Evolutionary conservation across 805 yeast genomes (phyloP).

Genomic region (Blastobotrys parvus): DNA sequence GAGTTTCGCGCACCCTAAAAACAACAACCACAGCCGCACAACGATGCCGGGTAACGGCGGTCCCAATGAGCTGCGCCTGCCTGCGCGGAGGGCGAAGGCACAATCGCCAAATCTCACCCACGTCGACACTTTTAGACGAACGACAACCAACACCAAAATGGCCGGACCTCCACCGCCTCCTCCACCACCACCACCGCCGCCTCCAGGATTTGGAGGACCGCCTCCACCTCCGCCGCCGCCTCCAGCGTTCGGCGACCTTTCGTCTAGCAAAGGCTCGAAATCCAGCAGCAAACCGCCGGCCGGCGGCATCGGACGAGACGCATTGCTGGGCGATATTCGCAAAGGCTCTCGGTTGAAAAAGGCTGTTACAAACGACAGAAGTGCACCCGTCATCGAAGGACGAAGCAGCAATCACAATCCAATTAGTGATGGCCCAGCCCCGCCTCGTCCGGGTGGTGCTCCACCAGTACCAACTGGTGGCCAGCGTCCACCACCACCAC

Average conservation of each 20-base stretch:
- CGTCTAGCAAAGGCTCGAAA: conserved; percentile 13
- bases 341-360: conserved; percentile 57
- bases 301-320: conserved; percentile 28
- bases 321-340: conserved; percentile 71
- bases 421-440: conserved; percentile 9
- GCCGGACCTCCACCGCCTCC: conserved; percentile 49
- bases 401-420: conserved; percentile 21
- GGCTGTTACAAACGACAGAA: conserved; percentile 58
- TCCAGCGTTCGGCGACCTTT: conserved; percentile 22
- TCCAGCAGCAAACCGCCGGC: conserved; percentile 21
- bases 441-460: conserved; percentile 14
- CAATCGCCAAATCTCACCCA: neutral
- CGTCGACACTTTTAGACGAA: neutral
- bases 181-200: conserved; percentile 43
- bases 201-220: conserved; percentile 28
- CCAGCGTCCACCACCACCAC: conserved; percentile 24
- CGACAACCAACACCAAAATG: conserved; percentile 19
- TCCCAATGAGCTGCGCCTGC: no score
- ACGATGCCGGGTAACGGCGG: neutral
- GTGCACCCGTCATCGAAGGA: conserved; percentile 47
- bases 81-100: no score
- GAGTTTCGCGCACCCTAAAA: no score
- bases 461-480: conserved; percentile 27
- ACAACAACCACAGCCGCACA: neutral
- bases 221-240: conserved; percentile 30